Evolutionary conservation across 352 stramenopile genomes (phyloP).

Genomic region (Phytopythium aichiense): DNA sequence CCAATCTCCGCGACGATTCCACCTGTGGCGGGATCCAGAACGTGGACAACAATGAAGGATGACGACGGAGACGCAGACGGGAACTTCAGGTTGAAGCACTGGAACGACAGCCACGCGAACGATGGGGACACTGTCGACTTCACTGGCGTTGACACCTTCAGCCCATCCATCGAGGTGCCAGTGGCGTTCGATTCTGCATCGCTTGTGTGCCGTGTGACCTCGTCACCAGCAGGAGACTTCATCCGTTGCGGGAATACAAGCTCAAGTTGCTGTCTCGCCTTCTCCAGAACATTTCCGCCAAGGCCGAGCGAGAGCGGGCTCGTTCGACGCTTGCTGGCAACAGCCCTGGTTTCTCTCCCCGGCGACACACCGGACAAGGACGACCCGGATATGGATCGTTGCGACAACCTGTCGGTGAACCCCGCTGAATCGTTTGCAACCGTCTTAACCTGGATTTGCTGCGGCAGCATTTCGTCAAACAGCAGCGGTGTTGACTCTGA

Average conservation of each 20-base stretch:
- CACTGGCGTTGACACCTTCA: not conserved
- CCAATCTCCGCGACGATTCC: slow-evolving; percentile 52
- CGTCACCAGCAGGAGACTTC: not conserved
- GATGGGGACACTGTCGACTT: slow-evolving; percentile 8
- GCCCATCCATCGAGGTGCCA: not conserved
- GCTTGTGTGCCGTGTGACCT: not conserved
- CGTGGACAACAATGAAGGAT: slow-evolving; percentile 69
- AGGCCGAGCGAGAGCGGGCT: slow-evolving; percentile 64
- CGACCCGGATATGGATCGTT: slow-evolving; percentile 5
- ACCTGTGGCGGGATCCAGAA: slow-evolving; percentile 40
- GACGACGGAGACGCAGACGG: slow-evolving; percentile 45
- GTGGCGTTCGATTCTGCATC: not conserved
- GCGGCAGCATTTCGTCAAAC: slow-evolving; percentile 21
- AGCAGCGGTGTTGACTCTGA: slow-evolving; percentile 54
- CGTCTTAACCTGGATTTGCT: slow-evolving; percentile 14
- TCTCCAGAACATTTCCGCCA: slow-evolving; percentile 45
- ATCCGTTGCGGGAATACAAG: slow-evolving; percentile 13
- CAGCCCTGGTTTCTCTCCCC: not conserved
- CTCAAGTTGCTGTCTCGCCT: slow-evolving; percentile 35
- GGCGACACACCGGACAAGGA: not conserved
- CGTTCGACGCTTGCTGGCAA: slow-evolving; percentile 19
- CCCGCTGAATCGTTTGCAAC: not conserved
- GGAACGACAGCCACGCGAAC: slow-evolving; percentile 77
- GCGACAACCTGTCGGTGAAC: not conserved
- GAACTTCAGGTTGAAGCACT: slow-evolving; percentile 77